A percentile compares a stretch with the other conserved stretches of the same genome.
Evolutionary conservation across 2,329 filamentous ascomycete genomes (phyloP).

Genomic region (Hymenoscyphus fructigenus): DNA sequence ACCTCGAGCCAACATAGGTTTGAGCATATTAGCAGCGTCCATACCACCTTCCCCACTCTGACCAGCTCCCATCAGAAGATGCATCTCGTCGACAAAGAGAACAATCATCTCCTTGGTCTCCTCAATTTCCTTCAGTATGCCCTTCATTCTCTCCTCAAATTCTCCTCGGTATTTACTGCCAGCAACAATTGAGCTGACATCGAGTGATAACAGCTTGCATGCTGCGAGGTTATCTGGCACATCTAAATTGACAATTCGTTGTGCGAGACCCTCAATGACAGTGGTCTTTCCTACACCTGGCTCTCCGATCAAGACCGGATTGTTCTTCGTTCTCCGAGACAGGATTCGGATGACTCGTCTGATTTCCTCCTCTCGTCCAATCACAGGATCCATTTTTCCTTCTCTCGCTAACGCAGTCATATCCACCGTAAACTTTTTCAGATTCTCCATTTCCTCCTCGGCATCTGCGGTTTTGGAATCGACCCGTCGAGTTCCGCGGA

Average conservation of each 20-base stretch:
- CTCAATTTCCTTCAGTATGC: constrained; percentile 93
- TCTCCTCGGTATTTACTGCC: constrained; percentile 98
- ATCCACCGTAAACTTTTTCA: constrained; percentile 98
- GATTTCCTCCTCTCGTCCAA: constrained; percentile 95
- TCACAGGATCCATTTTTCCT: constrained; percentile 97
- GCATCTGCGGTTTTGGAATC: constrained; percentile 95
- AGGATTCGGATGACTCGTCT: constrained; percentile 87
- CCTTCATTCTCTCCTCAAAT: constrained; percentile 99
- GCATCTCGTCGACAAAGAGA: constrained; percentile 97
- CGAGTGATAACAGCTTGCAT: constrained; percentile 90
- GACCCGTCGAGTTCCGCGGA: constrained; percentile 88
- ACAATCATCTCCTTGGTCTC: constrained; percentile 96
- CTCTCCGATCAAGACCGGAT: constrained; percentile 95
- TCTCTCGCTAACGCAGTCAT: constrained; percentile 96
- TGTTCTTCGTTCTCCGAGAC: constrained; percentile 95
- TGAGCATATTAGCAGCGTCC: constrained; percentile 96
- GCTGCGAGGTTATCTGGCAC: constrained; percentile 92
- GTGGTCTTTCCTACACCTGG: constrained; percentile 98
- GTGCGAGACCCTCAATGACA: constrained; percentile 92
- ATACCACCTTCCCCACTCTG: constrained; percentile 94
- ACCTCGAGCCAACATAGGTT: constrained; percentile 95
- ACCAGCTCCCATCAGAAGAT: constrained; percentile 96
- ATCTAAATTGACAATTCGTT: constrained; percentile 94
- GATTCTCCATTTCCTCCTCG: constrained; percentile 89
- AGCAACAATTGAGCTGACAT: constrained; percentile 91